These are phyloP conservation scores for Malus hybrid DNA, from an alignment of 331 rosid species.

Conservation along the genomic window DNA sequence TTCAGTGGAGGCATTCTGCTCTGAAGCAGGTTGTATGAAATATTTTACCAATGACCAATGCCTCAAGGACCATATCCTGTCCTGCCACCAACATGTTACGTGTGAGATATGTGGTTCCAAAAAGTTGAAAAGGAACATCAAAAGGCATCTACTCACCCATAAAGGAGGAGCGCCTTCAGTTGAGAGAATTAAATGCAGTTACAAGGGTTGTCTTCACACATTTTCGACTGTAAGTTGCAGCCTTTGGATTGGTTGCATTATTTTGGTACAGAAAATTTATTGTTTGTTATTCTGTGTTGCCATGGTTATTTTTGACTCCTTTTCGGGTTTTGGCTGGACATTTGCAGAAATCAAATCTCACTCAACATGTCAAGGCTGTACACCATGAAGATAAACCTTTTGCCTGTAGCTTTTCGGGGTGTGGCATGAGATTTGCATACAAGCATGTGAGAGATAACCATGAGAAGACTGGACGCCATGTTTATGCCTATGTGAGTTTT, in stretches of 20 bases:
- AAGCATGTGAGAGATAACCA: conserved; percentile 86
- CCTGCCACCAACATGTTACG: conserved; percentile 50
- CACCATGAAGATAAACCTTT: conserved; percentile 55
- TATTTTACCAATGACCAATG: conserved; percentile 56
- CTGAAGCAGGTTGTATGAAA: conserved; percentile 68
- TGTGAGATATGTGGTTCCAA: conserved; percentile 60
- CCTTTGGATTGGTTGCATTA: neutral
- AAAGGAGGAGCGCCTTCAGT: conserved; percentile 24
- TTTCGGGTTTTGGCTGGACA: neutral
- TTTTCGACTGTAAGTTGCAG: conserved; percentile 53
- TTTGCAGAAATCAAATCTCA: conserved; percentile 67
- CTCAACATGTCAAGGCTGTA: conserved; percentile 56
- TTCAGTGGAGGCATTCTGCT: conserved; percentile 57
- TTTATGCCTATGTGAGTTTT: conserved; percentile 50
- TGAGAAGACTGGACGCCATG: conserved; percentile 54
- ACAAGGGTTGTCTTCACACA: conserved; percentile 37
- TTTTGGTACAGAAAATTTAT: neutral
- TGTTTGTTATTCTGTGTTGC: neutral
- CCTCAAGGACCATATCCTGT: conserved; percentile 54
- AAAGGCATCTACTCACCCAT: conserved; percentile 57
- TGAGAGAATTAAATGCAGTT: conserved; percentile 36
- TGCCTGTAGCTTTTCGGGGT: conserved; percentile 52
- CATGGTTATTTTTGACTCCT: neutral
- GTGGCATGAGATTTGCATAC: conserved; percentile 82
- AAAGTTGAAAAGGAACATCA: conserved; percentile 66